Evolutionary conservation across 208 protist genomes (phyloP).

Genomic region (Leishmania braziliensis): DNA sequence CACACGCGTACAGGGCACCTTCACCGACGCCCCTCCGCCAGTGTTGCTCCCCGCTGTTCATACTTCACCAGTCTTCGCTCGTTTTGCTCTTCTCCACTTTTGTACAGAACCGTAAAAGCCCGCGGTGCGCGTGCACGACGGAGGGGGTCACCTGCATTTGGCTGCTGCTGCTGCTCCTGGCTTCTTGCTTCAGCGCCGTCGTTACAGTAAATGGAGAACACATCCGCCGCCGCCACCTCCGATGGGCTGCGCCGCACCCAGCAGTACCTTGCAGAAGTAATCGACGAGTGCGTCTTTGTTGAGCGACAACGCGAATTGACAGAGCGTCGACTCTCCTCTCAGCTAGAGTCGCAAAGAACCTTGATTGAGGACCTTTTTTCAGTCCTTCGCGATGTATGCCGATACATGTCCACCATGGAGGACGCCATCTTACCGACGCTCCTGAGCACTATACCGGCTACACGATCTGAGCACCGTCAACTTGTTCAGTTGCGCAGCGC

Average conservation of each 20-base stretch:
- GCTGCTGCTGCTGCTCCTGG: not conserved
- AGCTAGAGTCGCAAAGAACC: slow-evolving; percentile 28
- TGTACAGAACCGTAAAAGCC: not conserved
- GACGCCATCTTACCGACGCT: slow-evolving; percentile 13
- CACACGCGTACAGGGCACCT: not conserved
- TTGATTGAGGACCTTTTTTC: slow-evolving; percentile 25
- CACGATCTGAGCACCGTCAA: not conserved
- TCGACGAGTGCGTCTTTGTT: slow-evolving; percentile 79
- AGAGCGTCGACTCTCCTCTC: slow-evolving; percentile 36
- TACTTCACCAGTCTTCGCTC: not conserved
- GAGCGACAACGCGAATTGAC: slow-evolving; percentile 61
- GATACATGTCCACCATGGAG: slow-evolving; percentile 24
- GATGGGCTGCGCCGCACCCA: slow-evolving; percentile 40
- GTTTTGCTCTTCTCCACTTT: not conserved
- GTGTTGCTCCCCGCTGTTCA: too few relatives aligned
- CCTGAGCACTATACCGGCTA: not conserved
- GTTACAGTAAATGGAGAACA: slow-evolving; percentile 1
- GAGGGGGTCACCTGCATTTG: not conserved
- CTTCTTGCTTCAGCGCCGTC: not conserved
- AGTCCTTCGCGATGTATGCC: slow-evolving; percentile 21
- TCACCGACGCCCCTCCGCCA: not conserved
- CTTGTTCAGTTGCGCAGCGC: slow-evolving; percentile 6
- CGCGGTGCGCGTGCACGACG: not conserved
- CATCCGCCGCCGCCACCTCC: not conserved
- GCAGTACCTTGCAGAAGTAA: slow-evolving; percentile 62